These are phyloP conservation scores for Croton laevigatus DNA, from an alignment of 441 rosid genomes.

Conservation along the genomic window DNA sequence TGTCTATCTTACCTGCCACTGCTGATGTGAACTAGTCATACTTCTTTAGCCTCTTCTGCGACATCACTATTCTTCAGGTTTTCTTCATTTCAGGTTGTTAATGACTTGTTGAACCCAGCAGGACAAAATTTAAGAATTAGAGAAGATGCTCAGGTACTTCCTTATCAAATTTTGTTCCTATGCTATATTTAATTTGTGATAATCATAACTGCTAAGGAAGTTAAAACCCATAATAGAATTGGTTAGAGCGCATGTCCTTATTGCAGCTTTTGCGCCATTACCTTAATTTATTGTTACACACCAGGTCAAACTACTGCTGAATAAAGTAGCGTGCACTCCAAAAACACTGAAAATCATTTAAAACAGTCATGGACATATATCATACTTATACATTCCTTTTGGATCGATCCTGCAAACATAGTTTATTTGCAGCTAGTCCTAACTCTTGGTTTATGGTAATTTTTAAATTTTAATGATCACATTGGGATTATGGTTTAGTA, in stretches of 20 bases:
- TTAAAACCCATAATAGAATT: slow-evolving; percentile 8
- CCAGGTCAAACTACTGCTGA: neutral
- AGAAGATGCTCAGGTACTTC: slow-evolving; percentile 93
- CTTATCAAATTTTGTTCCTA: slow-evolving; percentile 2
- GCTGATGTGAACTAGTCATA: slow-evolving; percentile 13
- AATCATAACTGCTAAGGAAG: neutral
- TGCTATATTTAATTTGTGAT: neutral
- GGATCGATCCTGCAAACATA: neutral
- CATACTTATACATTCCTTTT: neutral
- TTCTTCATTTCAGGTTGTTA: slow-evolving; percentile 73
- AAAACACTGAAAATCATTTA: neutral
- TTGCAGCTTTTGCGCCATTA: neutral
- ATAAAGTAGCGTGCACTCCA: neutral
- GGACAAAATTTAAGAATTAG: slow-evolving; percentile 96
- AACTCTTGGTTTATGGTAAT: neutral
- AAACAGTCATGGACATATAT: neutral
- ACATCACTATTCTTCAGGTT: slow-evolving; percentile 25
- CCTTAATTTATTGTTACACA: neutral
- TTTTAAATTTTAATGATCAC: slow-evolving; percentile 3
- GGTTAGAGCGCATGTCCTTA: neutral
- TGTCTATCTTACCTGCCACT: slow-evolving; percentile 18
- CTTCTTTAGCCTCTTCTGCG: slow-evolving; percentile 21
- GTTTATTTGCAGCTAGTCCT: neutral
- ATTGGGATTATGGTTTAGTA: slow-evolving; percentile 1
- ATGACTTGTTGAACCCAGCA: slow-evolving; percentile 94